Evolutionary conservation across 352 stramenopile genomes (phyloP), one percentile per base, ranked within the genome.

Genomic region (Phytopythium delawarense): DNA sequence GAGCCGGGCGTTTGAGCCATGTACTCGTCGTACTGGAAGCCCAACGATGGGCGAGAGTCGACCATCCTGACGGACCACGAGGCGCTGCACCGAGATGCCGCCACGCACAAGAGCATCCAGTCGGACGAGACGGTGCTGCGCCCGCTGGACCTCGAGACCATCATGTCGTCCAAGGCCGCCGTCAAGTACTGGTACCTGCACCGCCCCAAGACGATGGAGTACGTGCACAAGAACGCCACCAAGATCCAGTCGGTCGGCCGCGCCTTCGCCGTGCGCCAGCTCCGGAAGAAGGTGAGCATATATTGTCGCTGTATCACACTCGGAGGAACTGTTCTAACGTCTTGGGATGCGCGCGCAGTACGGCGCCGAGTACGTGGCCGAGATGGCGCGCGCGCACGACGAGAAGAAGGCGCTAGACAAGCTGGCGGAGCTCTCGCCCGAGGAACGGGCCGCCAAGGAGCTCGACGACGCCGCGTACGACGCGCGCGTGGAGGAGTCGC

Each of bases 131-230:
- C 72, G 32, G 69, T 84, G 63, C 69, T 95, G 54, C 85, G 84
- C 30, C 84, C 84, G 50, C 75, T 95, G 45, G 86, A 95, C 49
- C 69, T 95, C 20, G 86, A 95, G 70, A 93, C 86, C 39, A 92
- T 95, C 71, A 91, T 95, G 81, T 88, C 75, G 48, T 91, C 80
- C 64, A 95, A 93, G 65, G 84, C 80, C 15, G 86, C 82, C 48
- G 86, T 95, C 72, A 95, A 95, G 79, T 95, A 89, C 67, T 95
- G 86, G 86, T 95, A 95, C 65, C 65, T 95, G 30, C 86, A 95
- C 58, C 86, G 86, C 18, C 86, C 86, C 50, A 95, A 95, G 73
- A 95, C 86, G 20, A 95, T 95, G 86, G 81, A 89, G 60, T 93
- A 91, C 63, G 86, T 95, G 40, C 86, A 95, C 74, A 90, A 87